phyloP scores from a whole-genome alignment of 2,329 filamentous ascomycete species.

The Penicillium rolfsii region DNA sequence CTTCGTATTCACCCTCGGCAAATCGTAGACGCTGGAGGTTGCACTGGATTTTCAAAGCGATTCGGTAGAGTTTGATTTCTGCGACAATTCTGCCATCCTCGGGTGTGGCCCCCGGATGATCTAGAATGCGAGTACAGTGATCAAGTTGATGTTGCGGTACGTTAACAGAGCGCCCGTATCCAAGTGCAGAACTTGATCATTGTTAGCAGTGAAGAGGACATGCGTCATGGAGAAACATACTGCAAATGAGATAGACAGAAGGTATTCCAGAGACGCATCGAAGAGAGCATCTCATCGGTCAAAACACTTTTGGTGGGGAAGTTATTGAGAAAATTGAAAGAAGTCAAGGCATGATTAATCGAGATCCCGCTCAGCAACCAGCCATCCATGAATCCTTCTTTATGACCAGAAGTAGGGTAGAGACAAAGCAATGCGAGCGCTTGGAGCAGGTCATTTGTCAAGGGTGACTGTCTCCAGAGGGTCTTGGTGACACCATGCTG shows the following conservation, averaged over 20 bases:
- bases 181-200: constrained; percentile 33
- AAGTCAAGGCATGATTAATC: constrained; percentile 38
- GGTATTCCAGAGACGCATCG: constrained; percentile 41
- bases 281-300: constrained; percentile 35
- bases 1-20: constrained; percentile 36
- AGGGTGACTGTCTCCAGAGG: constrained; percentile 35
- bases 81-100: constrained; percentile 38
- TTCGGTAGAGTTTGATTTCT: constrained; percentile 39
- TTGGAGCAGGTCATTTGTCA: constrained; percentile 39
- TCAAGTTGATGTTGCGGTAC: constrained; percentile 36
- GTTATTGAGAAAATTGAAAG: constrained; percentile 27
- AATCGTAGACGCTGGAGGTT: constrained; percentile 33
- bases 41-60: constrained; percentile 34
- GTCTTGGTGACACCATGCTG: constrained; percentile 36
- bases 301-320: constrained; percentile 28
- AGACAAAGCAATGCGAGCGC: constrained; percentile 38
- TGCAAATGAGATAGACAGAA: constrained; percentile 40
- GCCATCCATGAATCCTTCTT: constrained; percentile 40
- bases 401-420: constrained; percentile 38
- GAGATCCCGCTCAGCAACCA: constrained; percentile 44
- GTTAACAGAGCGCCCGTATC: constrained; percentile 37
- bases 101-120: constrained; percentile 34
- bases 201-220: constrained; percentile 6
- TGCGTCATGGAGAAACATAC: constrained; percentile 24
- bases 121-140: constrained; percentile 36